Percentiles rank a stretch among this genome's conserved stretches.
Conservation (phyloP, 371 early-diverging fungal species). For the Nematocida homosporus region DNA sequence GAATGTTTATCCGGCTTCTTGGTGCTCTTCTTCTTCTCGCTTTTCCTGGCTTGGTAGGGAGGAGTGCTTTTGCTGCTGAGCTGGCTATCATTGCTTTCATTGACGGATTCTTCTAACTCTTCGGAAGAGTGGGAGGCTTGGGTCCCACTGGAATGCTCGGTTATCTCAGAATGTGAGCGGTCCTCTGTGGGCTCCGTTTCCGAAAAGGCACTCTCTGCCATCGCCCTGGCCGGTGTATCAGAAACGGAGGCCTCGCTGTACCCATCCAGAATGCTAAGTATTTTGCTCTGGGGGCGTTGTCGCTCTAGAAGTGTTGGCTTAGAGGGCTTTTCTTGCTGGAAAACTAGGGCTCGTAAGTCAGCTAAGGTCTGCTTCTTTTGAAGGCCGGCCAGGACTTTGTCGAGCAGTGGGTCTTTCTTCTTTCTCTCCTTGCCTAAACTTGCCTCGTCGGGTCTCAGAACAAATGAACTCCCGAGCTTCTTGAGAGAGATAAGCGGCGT, state of each 20-base stretch:
- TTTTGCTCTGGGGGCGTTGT: constrained; percentile 10
- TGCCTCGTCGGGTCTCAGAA: constrained; percentile 8
- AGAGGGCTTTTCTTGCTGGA: neutral
- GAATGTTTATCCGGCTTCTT: neutral
- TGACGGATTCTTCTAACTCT: neutral
- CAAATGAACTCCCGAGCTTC: constrained; percentile 20
- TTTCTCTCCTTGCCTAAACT: constrained; percentile 22
- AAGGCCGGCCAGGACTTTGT: constrained; percentile 14
- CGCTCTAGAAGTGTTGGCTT: no score
- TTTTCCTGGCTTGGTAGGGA: neutral
- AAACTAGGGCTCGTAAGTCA: neutral
- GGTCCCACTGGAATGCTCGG: no score
- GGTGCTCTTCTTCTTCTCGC: neutral
- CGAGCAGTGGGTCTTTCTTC: constrained; percentile 17
- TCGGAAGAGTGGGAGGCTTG: neutral
- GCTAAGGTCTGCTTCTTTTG: neutral
- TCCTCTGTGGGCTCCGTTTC: neutral
- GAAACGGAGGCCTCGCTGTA: constrained; percentile 20
- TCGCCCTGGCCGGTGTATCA: neutral
- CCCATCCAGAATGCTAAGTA: constrained; percentile 41
- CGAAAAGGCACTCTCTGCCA: neutral
- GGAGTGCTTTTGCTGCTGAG: no score
- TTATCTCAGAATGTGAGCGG: no score
- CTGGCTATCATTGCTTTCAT: neutral
- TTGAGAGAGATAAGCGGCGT: constrained; percentile 16